Evolutionary conservation across 352 stramenopile species (phyloP).

Genomic region (Globisporangium cylindrosporum): DNA sequence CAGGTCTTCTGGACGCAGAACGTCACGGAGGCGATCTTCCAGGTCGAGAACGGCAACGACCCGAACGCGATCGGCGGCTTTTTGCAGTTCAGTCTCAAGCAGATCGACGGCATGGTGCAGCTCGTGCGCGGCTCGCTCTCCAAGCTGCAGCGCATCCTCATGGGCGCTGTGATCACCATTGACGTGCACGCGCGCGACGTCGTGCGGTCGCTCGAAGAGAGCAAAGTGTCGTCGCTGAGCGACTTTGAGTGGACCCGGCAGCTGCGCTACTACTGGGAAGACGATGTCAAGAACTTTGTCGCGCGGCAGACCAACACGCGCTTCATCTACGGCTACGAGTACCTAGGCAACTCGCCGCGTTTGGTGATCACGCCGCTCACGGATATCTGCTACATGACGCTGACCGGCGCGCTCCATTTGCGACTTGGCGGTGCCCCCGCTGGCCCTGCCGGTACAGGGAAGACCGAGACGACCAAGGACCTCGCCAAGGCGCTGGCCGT

Average conservation of each 20-base stretch:
- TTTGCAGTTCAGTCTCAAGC: constrained; percentile 85
- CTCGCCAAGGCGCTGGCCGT: constrained; percentile 92
- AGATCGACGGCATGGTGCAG: constrained; percentile 93
- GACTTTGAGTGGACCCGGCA: constrained; percentile 93
- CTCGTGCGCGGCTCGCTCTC: constrained; percentile 81
- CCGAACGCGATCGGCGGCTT: constrained; percentile 76
- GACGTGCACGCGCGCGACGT: constrained; percentile 91
- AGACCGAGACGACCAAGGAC: constrained; percentile 95
- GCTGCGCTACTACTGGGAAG: constrained; percentile 87
- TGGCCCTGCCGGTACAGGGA: constrained; percentile 91
- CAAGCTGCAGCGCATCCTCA: constrained; percentile 87
- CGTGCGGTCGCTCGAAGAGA: constrained; percentile 78
- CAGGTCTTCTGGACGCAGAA: constrained; percentile 92
- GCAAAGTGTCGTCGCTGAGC: constrained; percentile 69
- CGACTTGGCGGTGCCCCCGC: constrained; percentile 90
- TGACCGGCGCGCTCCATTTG: constrained; percentile 93
- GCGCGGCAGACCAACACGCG: constrained; percentile 78
- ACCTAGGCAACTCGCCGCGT: constrained; percentile 78
- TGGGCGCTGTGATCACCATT: constrained; percentile 91
- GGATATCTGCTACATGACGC: constrained; percentile 92
- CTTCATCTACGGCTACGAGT: constrained; percentile 87
- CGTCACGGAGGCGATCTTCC: constrained; percentile 74
- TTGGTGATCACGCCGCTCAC: constrained; percentile 84
- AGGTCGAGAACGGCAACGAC: constrained; percentile 69
- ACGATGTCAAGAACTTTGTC: constrained; percentile 86